Conservation (phyloP, 495 filamentous ascomycete species). For the Trichoderma parareesei region DNA sequence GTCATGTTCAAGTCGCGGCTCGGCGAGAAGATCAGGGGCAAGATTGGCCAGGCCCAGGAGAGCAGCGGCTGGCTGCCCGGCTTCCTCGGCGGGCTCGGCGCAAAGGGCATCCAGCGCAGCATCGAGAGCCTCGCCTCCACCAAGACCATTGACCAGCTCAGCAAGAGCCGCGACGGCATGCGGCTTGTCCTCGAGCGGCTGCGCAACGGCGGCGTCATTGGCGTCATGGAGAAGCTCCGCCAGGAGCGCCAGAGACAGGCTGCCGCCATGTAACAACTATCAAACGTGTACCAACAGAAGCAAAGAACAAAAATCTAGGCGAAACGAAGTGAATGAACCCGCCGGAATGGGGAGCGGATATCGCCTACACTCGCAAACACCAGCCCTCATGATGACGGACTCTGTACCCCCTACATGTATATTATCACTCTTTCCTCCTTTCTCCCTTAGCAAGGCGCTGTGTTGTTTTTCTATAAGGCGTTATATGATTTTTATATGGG, state of each 20-base stretch:
- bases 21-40: constrained; percentile 58
- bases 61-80: constrained; percentile 23
- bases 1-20: constrained; percentile 81
- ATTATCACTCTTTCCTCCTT: not conserved
- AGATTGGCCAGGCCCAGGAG: constrained; percentile 25
- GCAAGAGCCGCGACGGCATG: constrained; percentile 92
- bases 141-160: constrained; percentile 71
- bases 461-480: not conserved
- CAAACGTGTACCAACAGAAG: not conserved
- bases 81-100: constrained; percentile 54
- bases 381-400: constrained; percentile 2
- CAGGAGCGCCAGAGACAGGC: constrained; percentile 38
- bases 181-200: constrained; percentile 83
- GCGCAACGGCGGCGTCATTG: constrained; percentile 67
- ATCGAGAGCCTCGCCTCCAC: constrained; percentile 85
- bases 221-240: constrained; percentile 79
- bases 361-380: not conserved
- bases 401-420: constrained; percentile 2
- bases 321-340: not conserved
- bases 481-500: not conserved
- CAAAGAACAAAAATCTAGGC: not conserved
- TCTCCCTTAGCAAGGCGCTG: constrained; percentile 3
- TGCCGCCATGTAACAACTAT: constrained; percentile 1
- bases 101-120: constrained; percentile 70
- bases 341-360: not conserved